A percentile compares a stretch with the other conserved stretches of the same genome.
phyloP scores from a whole-genome alignment of 148 eudicot genomes.

The Vaccinium myrtillus region DNA sequence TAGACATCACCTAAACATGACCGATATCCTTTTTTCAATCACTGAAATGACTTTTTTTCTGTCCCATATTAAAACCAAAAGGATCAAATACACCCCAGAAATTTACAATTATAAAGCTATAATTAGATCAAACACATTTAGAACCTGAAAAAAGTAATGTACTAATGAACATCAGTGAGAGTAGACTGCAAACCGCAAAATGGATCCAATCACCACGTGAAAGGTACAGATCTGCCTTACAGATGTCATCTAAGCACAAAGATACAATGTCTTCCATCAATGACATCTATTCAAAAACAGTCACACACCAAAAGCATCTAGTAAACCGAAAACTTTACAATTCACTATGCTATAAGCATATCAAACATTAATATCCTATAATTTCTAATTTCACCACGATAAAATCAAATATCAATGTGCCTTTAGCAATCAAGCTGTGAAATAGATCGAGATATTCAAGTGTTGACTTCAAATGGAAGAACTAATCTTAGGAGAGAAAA shows the following conservation, averaged over 20 bases:
- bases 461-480: not conserved
- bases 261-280: not conserved
- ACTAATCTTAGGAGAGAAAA: not conserved
- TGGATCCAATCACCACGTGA: not conserved
- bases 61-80: too few species aligned
- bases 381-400: not conserved
- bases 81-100: too few species aligned
- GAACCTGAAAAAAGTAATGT: too few species aligned
- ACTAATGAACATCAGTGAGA: not conserved
- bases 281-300: not conserved
- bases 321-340: not conserved
- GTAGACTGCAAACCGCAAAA: not conserved
- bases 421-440: not conserved
- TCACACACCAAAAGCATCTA: not conserved
- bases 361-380: not conserved
- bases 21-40: too few species aligned
- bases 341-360: not conserved
- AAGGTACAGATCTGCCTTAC: not conserved
- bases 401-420: not conserved
- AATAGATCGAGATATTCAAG: not conserved
- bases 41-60: too few species aligned
- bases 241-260: not conserved
- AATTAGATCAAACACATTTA: too few species aligned
- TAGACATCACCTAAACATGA: not conserved
- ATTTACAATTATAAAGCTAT: too few species aligned